Base-by-base conservation (phyloP, 805 yeast species). In the Cyberlindnera mrakii region DNA sequence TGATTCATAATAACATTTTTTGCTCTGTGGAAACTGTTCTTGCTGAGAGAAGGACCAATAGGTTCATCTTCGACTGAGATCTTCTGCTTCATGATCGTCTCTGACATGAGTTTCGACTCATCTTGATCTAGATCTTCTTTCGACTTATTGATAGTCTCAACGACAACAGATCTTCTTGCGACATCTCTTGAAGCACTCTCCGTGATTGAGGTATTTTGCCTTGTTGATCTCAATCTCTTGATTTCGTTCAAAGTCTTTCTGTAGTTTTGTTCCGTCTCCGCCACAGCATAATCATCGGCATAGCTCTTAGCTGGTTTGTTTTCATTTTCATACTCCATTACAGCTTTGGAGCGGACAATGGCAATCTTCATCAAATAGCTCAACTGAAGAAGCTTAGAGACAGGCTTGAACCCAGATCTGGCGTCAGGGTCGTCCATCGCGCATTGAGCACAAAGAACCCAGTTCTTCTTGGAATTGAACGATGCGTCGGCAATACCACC, bases 291-390 rank as follows among this genome's bases (percentile, higher is more conserved):
- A 32, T 39, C 33, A 17, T 31, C 29, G 10, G 45, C 39, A 38
- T 35, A 23, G 32, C 44, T 39, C 11, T 17, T 23, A 15, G 37
- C 23, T 2, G 37, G n/a, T 6, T 39, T 37, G 13, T 27, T 39
- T 9, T 44, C 33, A 14, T 39, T 34, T 42, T 64, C 68, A 27
- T 56, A 60, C 37, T 64, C 65, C 77, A 83, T 79, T 0, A 81
- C 85, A 16, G 77, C 72, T 55, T 66, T 78, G 33, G 84, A 84
- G 44, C 96, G 71, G 3, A 84, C 77, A 37, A 90, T 68, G 0
- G 98, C 98, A 48, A 93, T 88, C 54, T 85, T 83, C 51, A 90
- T 67, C 37, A 93, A 65, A 58, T 80, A 87, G 16, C 82, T 70
- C 56, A 89, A 73, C 63, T 93, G 98, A 16, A 77, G 63, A 38